phyloP scores from a whole-genome alignment of 2,329 filamentous ascomycete genomes.

The Aspergillus aculeatus region DNA sequence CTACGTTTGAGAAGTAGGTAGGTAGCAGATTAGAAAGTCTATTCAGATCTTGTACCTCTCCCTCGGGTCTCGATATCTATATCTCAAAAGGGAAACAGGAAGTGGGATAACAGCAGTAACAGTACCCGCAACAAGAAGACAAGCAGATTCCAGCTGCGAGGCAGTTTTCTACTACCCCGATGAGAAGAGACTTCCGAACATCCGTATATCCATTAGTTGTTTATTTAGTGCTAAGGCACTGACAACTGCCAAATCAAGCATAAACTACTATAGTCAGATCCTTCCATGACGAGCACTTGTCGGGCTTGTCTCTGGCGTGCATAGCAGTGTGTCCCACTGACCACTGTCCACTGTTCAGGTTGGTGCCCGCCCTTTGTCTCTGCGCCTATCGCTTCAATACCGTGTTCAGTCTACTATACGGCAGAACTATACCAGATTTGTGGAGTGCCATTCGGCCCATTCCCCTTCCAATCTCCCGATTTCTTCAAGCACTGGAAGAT shows the following conservation, averaged over 20 bases:
- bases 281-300: background rate
- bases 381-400: constrained; percentile 3
- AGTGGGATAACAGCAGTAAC: background rate
- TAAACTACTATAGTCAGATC: background rate
- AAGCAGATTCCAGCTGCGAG: background rate
- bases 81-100: background rate
- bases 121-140: background rate
- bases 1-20: too few relatives aligned
- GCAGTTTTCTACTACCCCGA: background rate
- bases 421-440: background rate
- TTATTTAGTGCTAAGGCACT: background rate
- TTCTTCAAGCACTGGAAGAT: background rate
- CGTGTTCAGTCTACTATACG: background rate
- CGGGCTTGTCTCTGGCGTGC: background rate
- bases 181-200: background rate
- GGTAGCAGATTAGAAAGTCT: background rate
- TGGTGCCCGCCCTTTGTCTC: background rate
- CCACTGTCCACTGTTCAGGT: too few relatives aligned
- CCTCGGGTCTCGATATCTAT: background rate
- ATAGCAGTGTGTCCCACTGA: background rate
- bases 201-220: background rate
- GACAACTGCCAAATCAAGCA: background rate
- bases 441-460: background rate
- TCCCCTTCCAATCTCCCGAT: background rate
- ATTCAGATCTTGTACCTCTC: background rate